Percentiles rank a stretch among this genome's conserved stretches.
phyloP scores from a whole-genome alignment of 2,329 filamentous ascomycete species.

The Cladosporium austrohemisphaericum region DNA sequence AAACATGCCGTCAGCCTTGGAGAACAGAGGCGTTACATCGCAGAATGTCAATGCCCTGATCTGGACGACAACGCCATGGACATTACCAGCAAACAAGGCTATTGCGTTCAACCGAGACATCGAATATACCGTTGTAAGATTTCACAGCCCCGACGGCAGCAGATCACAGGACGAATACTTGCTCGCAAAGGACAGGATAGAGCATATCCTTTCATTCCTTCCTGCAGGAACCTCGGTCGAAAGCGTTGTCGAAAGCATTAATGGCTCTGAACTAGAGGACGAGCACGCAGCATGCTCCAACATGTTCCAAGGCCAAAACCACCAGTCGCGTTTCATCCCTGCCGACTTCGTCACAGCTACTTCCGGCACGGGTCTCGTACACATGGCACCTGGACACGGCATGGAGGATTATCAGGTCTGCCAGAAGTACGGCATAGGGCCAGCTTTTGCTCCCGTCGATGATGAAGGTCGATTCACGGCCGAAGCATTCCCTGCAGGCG shows the following conservation, averaged over 20 bases:
- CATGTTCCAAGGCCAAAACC: slow-evolving; percentile 32
- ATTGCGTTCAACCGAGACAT: slow-evolving; percentile 77
- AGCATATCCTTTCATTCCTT: slow-evolving; percentile 51
- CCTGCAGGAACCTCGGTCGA: slow-evolving; percentile 43
- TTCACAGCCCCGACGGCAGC: slow-evolving; percentile 30
- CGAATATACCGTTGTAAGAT: slow-evolving; percentile 64
- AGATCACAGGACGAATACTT: slow-evolving; percentile 51
- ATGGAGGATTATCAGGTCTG: slow-evolving; percentile 94
- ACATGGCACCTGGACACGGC: slow-evolving; percentile 89
- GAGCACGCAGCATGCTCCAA: slow-evolving; percentile 26
- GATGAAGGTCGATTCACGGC: slow-evolving; percentile 76
- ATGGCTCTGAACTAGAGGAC: slow-evolving; percentile 62
- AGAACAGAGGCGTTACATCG: slow-evolving; percentile 35
- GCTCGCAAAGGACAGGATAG: slow-evolving; percentile 67
- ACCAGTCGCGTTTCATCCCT: slow-evolving; percentile 64
- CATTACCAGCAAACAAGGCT: slow-evolving; percentile 84
- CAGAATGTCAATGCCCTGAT: slow-evolving; percentile 72
- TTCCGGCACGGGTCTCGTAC: slow-evolving; percentile 93
- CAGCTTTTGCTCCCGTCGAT: slow-evolving; percentile 76
- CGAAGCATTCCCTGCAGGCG: slow-evolving; percentile 64
- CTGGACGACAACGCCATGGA: slow-evolving; percentile 99
- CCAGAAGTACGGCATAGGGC: slow-evolving; percentile 61
- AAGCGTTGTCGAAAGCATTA: slow-evolving; percentile 55
- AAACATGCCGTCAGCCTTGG: slow-evolving; percentile 43
- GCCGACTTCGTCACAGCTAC: slow-evolving; percentile 85